These are phyloP conservation scores for Penicillium odoratum DNA, from an alignment of 495 filamentous ascomycete genomes.

Conservation along the genomic window DNA sequence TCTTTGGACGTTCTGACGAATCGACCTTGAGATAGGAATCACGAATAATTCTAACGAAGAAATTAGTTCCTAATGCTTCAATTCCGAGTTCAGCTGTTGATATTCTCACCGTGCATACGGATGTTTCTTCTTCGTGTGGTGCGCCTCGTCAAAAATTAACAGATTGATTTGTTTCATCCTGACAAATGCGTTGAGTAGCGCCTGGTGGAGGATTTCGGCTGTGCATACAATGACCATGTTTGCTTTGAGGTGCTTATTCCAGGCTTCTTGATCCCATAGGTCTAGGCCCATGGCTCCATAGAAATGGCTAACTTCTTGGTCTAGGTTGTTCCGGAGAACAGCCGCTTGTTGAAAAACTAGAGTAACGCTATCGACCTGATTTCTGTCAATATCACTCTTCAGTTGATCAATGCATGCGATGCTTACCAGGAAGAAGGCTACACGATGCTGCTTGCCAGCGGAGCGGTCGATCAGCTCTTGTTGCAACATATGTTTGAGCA, in stretches of 20 bases:
- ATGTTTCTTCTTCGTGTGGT: conserved; percentile 95
- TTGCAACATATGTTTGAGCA: conserved; percentile 76
- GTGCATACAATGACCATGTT: conserved; percentile 94
- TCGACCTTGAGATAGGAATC: conserved; percentile 68
- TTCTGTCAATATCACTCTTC: conserved; percentile 2
- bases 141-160: conserved; percentile 93
- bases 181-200: conserved; percentile 78
- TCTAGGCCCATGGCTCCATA: conserved; percentile 73
- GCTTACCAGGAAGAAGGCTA: conserved; percentile 80
- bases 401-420: background rate
- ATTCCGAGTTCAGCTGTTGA: background rate
- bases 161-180: conserved; percentile 84
- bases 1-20: conserved; percentile 60
- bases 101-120: conserved; percentile 69
- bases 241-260: conserved; percentile 64
- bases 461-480: conserved; percentile 73
- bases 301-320: conserved; percentile 74
- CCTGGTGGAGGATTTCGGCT: conserved; percentile 78
- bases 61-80: background rate
- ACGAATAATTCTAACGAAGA: conserved; percentile 66
- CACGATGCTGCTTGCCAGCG: conserved; percentile 56
- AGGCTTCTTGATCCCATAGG: conserved; percentile 64
- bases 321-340: conserved; percentile 80
- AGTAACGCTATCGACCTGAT: conserved; percentile 79
- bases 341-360: conserved; percentile 89